These are phyloP conservation scores for Santalum album DNA, from an alignment of 164 flowering plant genomes.

Conservation along the genomic window DNA sequence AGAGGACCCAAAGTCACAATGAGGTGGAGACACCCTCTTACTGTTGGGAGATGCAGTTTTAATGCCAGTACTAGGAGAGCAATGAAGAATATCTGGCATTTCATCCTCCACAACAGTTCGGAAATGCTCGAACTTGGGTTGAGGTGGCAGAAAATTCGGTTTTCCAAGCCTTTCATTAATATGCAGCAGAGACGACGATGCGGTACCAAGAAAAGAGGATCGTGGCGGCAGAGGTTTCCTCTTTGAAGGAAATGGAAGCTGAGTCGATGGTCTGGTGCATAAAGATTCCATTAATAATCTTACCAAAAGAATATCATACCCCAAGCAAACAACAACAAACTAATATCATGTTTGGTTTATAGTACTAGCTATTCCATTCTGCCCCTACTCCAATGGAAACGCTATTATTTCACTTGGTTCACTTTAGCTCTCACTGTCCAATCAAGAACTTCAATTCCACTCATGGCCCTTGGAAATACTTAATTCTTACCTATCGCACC, in stretches of 20 bases:
- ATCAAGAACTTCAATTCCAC: not conserved
- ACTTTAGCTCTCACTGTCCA: no score
- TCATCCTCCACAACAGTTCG: slow-evolving; percentile 46
- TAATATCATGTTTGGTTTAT: no score
- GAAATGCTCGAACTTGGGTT: slow-evolving; percentile 38
- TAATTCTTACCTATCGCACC: no score
- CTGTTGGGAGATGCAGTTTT: slow-evolving; percentile 71
- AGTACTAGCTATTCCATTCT: no score
- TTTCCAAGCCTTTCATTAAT: slow-evolving; percentile 24
- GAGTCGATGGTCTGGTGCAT: slow-evolving; percentile 33
- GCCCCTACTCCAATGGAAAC: no score
- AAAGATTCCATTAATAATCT: not conserved
- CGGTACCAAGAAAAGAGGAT: no score
- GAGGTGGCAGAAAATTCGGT: slow-evolving; percentile 26
- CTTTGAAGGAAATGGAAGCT: slow-evolving; percentile 37
- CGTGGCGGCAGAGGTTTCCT: no score
- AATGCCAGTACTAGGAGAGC: slow-evolving; percentile 47
- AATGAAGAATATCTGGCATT: slow-evolving; percentile 57
- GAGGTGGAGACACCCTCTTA: slow-evolving; percentile 90
- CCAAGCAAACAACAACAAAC: no score
- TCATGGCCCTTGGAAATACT: no score
- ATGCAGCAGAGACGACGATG: slow-evolving; percentile 25
- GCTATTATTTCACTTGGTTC: no score
- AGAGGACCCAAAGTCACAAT: slow-evolving; percentile 28
- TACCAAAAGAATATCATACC: no score